Base-by-base conservation (phyloP, 306 rosid genomes). In the Rosa rugosa region DNA sequence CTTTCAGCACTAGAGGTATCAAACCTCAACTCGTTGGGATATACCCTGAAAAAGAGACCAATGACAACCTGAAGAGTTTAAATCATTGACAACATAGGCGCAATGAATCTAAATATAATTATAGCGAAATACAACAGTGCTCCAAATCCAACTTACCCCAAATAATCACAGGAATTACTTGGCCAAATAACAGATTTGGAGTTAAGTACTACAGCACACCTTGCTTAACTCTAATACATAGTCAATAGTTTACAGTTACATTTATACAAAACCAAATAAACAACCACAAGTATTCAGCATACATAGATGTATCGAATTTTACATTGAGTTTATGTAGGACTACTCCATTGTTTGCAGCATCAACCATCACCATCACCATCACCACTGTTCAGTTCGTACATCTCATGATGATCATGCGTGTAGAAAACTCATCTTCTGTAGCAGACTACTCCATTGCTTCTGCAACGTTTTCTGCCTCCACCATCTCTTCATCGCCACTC, bases 351-450 rank as follows among this genome's bases (percentile, higher is more conserved):
- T 77, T 79, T 81, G 84, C 89, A 11, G 82, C 91, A 80, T 91
- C 91, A 0, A 11, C 92, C 89, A 23, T 90, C 92, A 0, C 84
- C 89, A 23, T 90, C 92, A 0, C 84, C 88, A 51, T 46, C 76
- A 89, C 98, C 94, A 92, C 71, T 86, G 91, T 76, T 88, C 91
- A 63, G 86, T 81, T 92, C 97, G 73, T 90, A 90, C 77, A 84
- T 91, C 73, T 90, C 97, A 59, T 89, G 91, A 46, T 88, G 86
- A 73, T 90, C 91, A 20, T 76, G 93, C 63, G 83, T 78, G 54
- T 81, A 79, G 6, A 57, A 25, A 60, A 23, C 66, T 25, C 8
- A 23, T 60, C 34, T 62, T 62, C 67, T 14, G 45, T 6, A 36
- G 66, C 25, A 36, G 69, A 60, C 82, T 82, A 90, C 76, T 78